Conservation (phyloP, 139 green algal species). For the Chara braunii region DNA sequence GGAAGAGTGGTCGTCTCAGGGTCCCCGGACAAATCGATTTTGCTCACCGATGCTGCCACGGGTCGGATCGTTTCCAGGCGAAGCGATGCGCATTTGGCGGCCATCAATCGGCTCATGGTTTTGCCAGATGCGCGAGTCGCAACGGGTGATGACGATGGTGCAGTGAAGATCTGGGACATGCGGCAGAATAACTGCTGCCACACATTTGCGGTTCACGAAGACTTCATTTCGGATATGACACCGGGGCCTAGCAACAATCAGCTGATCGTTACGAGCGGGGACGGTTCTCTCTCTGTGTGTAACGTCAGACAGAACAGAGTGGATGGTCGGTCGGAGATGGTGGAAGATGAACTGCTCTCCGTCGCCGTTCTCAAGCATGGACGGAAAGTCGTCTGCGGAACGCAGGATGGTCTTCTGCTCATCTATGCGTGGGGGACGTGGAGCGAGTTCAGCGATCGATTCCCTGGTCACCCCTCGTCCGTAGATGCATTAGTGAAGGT, state of each 20-base stretch:
- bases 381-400: constrained; percentile 54
- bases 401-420: constrained; percentile 57
- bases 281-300: constrained; percentile 68
- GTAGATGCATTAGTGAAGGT: constrained; percentile 67
- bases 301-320: constrained; percentile 42
- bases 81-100: constrained; percentile 49
- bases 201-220: constrained; percentile 56
- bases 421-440: constrained; percentile 81
- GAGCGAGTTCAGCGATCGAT: constrained; percentile 57
- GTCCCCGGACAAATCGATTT: constrained; percentile 2
- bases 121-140: constrained; percentile 42
- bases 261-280: constrained; percentile 55
- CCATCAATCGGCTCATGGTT: constrained; percentile 52
- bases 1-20: not conserved
- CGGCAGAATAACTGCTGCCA: constrained; percentile 39
- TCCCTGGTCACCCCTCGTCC: constrained; percentile 60
- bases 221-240: constrained; percentile 67
- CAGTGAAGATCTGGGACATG: constrained; percentile 67
- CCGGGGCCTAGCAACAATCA: constrained; percentile 34
- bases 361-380: constrained; percentile 46
- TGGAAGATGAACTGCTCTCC: constrained; percentile 85
- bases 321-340: constrained; percentile 63
- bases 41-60: constrained; percentile 23
- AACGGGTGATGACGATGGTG: constrained; percentile 68
- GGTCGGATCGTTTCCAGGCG: constrained; percentile 37